Base-by-base conservation (phyloP, 1,139 yeast genomes). In the Suhomyces bribrorum region DNA sequence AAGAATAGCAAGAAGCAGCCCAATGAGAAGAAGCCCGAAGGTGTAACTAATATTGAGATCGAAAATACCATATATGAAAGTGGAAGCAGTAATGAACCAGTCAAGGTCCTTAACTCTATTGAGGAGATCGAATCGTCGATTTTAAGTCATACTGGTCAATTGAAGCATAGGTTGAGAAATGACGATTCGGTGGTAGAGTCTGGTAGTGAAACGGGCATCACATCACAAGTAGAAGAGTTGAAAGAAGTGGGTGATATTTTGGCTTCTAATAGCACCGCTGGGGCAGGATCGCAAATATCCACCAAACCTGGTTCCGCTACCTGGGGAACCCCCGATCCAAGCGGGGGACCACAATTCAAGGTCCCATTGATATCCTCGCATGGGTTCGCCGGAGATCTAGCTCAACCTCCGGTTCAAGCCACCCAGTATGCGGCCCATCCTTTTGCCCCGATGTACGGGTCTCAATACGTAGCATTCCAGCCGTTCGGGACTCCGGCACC, bases 111-210 rank as follows among this genome's bases (percentile, higher is more conserved):
- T 8, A 40, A 44, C 7, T 48, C 62, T 0, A 47, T 62, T 14
- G 61, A 60, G 31, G 70, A 65, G 27, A 62, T 66, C 25, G 66
- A 64, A 43, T 53, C 61, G 5, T 55, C 56, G 15, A 66, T 66
- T 28, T 47, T 56, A 8, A 53, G 45, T 28, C 71, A 66, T 40
- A 53, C 65, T 7, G 54, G 49, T 29, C 51, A 53, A 27, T 46
- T 61, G 36, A 53, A 48, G 14, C 37, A 39, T 13, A 36, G 31
- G 24, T 23, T 42, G 36, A 42, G 29, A n/a, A 31, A 32, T n/a
- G 45, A 34, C 2, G 42, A 25, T 7, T 15, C 25, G 8, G 31
- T 27, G 14, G 31, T 30, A 6, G 34, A 36, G 7, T 29, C 43
- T n/a, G 28, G 36, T 17, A 27, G 32, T n/a, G 46, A 42, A n/a